Evolutionary conservation across 163 green algal species (phyloP).

Genomic region (Prototheca cutis): DNA sequence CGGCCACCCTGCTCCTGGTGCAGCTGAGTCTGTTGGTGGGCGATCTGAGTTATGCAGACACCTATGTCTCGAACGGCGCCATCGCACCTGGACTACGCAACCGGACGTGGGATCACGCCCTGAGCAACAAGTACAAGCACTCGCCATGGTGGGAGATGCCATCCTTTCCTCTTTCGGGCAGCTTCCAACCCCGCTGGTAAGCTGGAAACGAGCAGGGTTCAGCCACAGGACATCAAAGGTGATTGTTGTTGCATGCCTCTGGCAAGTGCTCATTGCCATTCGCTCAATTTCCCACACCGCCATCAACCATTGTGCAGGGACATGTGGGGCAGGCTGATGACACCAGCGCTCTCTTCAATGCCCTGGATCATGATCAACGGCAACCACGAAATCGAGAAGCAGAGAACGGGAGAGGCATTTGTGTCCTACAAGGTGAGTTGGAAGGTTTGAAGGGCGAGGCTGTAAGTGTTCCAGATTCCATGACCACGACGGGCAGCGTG

Average conservation of each 20-base stretch:
- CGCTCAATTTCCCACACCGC: too few relatives aligned
- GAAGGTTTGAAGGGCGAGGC: too few relatives aligned
- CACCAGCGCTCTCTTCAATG: background rate
- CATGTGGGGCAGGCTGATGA: background rate
- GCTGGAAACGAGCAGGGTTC: too few relatives aligned
- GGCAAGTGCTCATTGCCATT: too few relatives aligned
- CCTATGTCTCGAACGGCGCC: background rate
- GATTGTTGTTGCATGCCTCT: too few relatives aligned
- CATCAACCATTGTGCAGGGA: background rate
- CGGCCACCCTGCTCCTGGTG: background rate
- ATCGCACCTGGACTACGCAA: background rate
- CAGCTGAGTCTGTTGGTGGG: constrained; percentile 4
- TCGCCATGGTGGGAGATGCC: too few relatives aligned
- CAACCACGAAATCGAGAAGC: constrained; percentile 9
- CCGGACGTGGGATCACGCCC: background rate
- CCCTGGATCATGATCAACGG: background rate
- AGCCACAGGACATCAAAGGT: too few relatives aligned
- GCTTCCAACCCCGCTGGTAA: constrained; percentile 4
- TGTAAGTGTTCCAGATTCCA: too few relatives aligned
- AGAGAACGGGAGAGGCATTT: background rate
- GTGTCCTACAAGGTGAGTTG: constrained; percentile 1
- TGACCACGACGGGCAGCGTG: too few relatives aligned
- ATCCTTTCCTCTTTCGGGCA: background rate
- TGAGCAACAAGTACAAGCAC: background rate
- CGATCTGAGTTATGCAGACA: constrained; percentile 6